phyloP scores from a whole-genome alignment of 441 rosid species.

The Adansonia gregorii region DNA sequence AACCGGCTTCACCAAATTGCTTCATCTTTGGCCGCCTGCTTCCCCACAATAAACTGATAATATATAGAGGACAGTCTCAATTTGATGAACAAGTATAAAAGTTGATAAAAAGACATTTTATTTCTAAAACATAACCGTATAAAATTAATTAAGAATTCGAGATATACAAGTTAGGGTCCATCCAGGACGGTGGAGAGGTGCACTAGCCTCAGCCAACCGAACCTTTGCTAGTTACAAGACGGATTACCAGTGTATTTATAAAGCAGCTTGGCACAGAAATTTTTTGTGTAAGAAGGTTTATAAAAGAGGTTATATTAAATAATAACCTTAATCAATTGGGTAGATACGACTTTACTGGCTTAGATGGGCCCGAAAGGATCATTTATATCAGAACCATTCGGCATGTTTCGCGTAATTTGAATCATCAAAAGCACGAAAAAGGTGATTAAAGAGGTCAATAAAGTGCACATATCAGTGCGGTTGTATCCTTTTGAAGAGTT shows the following conservation, averaged over 20 bases:
- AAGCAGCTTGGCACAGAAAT: conserved; percentile 6
- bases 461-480: not conserved
- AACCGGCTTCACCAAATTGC: conserved; percentile 26
- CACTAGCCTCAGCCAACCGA: not conserved
- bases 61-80: conserved; percentile 17
- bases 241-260: not conserved
- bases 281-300: not conserved
- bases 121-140: not conserved
- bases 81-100: not conserved
- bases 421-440: not conserved
- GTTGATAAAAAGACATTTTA: not conserved
- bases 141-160: not conserved
- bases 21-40: not conserved
- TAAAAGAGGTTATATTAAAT: not conserved
- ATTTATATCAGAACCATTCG: not conserved
- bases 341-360: too few relatives aligned
- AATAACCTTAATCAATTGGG: not conserved
- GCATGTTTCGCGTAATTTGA: not conserved
- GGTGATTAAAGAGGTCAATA: not conserved
- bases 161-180: not conserved
- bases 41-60: not conserved
- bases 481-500: not conserved
- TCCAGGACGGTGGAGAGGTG: not conserved
- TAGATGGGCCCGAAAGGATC: not conserved
- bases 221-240: not conserved